Evolutionary conservation across 2,329 filamentous ascomycete species (phyloP), one percentile per base, ranked within the genome.

Genomic region (Paraphaeosphaeria minitans): DNA sequence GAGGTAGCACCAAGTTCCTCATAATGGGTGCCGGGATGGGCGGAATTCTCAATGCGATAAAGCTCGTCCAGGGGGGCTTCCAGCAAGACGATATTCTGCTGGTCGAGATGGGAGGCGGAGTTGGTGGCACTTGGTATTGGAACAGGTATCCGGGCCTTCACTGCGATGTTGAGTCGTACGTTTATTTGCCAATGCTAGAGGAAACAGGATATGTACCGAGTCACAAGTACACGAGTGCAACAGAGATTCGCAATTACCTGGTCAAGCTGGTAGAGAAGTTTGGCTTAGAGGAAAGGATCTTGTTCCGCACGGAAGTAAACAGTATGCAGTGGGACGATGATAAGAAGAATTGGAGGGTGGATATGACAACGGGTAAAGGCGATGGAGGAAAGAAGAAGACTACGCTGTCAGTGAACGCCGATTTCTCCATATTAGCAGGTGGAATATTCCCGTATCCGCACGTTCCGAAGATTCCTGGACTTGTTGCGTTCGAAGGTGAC

Each of bases 181-280:
- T 80, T 21, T 88, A 88, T 65, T 71, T 87, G 74, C 85, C 85
- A 2, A 70, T 87, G 8, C 77, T 88, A 2, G 85, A 88, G 59
- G 84, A 87, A 67, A 85, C 79, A 2, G 82, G 81, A 0, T 86
- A 85, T 66, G 78, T 86, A 66, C 85, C 85, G 0, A 80, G 75
- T 41, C 75, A 82, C 27, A 76, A 77, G 31, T 83, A 82, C 62
- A 66, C 76, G 0, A 70, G 71, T 10, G 79, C 80, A 0, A 57
- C 65, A 0, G 82, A 84, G 63, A 64, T 86, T 35, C 76, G 79
- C 1, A 66, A 75, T n/a, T 78, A 86, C n/a, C 35, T 60, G 9
- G 56, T 61, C 22, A 21, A 53, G 8, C 22, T 66, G 68, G 78
- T 77, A 8, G 63, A 60, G 43, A 55, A 42, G 14, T 66, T 59